Conservation (phyloP, 2,329 filamentous ascomycete genomes). For the Phialophora chinensis region DNA sequence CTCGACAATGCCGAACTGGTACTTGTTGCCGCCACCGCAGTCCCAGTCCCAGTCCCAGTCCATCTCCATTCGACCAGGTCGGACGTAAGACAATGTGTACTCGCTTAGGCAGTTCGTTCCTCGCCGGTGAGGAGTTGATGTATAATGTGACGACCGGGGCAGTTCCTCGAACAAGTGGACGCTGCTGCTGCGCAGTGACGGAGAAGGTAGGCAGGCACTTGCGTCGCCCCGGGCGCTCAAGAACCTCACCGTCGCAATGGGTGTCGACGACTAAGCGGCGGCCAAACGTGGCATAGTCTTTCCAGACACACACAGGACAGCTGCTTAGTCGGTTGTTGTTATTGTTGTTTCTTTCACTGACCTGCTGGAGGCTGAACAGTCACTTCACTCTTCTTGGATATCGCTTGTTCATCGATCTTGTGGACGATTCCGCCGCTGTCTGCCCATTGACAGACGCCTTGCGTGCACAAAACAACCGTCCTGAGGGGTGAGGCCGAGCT, state of each 20-base stretch:
- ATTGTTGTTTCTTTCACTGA: slow-evolving; percentile 1
- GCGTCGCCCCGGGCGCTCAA: not conserved
- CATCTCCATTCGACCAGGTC: not conserved
- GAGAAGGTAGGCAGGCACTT: not conserved
- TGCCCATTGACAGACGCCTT: not conserved
- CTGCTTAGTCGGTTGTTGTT: not conserved
- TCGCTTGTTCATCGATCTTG: not conserved
- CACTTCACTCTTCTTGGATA: not conserved
- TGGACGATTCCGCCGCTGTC: not conserved
- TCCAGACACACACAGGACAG: not conserved
- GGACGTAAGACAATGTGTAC: not conserved
- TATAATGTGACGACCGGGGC: not conserved
- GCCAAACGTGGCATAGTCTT: not conserved
- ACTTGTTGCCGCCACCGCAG: not conserved
- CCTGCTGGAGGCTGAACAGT: not conserved
- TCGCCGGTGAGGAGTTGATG: not conserved
- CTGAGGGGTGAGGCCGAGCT: not conserved
- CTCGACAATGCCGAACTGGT: not conserved
- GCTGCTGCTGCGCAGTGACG: not conserved
- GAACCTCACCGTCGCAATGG: not conserved
- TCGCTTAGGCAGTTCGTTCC: not conserved
- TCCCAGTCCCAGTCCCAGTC: not conserved
- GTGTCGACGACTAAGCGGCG: not conserved
- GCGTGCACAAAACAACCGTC: not conserved
- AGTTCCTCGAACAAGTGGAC: not conserved